Percentiles rank a stretch among this genome's conserved stretches.
phyloP scores from a whole-genome alignment of 345 rosid genomes.

The Fremontodendron californicum region DNA sequence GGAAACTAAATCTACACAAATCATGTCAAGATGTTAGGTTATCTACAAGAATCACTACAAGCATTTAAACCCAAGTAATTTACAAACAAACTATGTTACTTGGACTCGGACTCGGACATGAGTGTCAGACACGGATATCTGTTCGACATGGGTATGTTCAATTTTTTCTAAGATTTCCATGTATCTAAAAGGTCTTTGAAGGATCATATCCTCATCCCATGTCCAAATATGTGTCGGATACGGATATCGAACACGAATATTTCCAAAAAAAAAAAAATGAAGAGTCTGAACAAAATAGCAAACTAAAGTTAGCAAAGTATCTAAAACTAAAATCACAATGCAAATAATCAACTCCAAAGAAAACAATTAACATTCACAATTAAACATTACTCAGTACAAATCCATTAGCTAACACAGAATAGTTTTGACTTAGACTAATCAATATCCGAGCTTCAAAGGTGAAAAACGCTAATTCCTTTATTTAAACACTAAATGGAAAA shows the following conservation, averaged over 20 bases:
- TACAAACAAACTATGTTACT: too few species aligned
- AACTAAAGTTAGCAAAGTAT: neutral
- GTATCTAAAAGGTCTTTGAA: too few species aligned
- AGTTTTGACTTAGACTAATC: neutral
- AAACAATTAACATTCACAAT: neutral
- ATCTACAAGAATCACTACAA: neutral
- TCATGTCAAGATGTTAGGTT: neutral
- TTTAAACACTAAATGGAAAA: neutral
- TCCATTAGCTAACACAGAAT: neutral
- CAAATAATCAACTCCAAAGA: neutral
- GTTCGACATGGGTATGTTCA: too few species aligned
- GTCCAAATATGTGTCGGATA: too few species aligned
- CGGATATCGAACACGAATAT: too few species aligned
- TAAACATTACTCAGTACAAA: neutral
- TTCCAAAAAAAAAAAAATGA: too few species aligned
- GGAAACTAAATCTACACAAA: neutral
- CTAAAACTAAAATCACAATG: neutral
- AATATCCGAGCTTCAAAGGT: neutral
- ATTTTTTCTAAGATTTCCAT: too few species aligned
- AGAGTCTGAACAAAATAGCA: too few species aligned
- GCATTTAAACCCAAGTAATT: neutral
- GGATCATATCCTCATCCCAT: too few species aligned
- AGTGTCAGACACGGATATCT: too few species aligned
- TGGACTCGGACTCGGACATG: too few species aligned
- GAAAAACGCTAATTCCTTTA: neutral